A percentile compares a stretch with the other conserved stretches of the same genome.
Conservation (phyloP, 305 asterid genomes). For the Andrographis paniculata region DNA sequence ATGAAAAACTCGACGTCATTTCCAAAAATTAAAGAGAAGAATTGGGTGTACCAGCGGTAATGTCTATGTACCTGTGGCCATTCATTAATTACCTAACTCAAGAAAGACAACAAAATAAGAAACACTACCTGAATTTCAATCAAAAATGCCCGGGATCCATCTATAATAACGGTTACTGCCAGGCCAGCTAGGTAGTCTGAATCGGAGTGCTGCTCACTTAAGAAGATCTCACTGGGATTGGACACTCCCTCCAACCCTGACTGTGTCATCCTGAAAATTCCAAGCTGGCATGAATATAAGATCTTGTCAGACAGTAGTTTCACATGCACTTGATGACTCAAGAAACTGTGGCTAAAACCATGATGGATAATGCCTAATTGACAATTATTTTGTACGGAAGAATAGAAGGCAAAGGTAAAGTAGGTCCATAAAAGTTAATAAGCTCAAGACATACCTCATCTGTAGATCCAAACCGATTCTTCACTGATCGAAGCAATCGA, state of each 20-base stretch:
- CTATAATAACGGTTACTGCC: slow-evolving; percentile 85
- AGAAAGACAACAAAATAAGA: not conserved
- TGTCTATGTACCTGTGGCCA: not conserved
- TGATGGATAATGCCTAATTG: slow-evolving; percentile 10
- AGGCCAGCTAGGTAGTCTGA: slow-evolving; percentile 79
- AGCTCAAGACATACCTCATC: slow-evolving; percentile 62
- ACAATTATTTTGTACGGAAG: no score
- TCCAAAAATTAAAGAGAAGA: no score
- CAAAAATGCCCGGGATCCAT: slow-evolving; percentile 85
- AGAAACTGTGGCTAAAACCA: slow-evolving; percentile 5
- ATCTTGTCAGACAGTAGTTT: slow-evolving; percentile 15
- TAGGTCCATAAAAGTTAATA: no score
- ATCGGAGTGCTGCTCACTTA: slow-evolving; percentile 67
- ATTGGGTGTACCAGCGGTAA: no score
- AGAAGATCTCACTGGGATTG: slow-evolving; percentile 87
- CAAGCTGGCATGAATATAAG: slow-evolving; percentile 58
- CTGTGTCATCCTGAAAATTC: slow-evolving; percentile 82
- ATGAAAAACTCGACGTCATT: no score
- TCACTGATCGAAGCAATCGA: slow-evolving; percentile 81
- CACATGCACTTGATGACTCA: slow-evolving; percentile 5
- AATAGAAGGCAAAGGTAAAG: no score
- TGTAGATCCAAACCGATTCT: slow-evolving; percentile 95
- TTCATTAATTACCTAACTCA: slow-evolving; percentile 1
- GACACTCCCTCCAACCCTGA: slow-evolving; percentile 67
- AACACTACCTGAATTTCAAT: slow-evolving; percentile 75